phyloP scores from a whole-genome alignment of 139 green algal genomes.

The Tetradesmus obliquus region DNA sequence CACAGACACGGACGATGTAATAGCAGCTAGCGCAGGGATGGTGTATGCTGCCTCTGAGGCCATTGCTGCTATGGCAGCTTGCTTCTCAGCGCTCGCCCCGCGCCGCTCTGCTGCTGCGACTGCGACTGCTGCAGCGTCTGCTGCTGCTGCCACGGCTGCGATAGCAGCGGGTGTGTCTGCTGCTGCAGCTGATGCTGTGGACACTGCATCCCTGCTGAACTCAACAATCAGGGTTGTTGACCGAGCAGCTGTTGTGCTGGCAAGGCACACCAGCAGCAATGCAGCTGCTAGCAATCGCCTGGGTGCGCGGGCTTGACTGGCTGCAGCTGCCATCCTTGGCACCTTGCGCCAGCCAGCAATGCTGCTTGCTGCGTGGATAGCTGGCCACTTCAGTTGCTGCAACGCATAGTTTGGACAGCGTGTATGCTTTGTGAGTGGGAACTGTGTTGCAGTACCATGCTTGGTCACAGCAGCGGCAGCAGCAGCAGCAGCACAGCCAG shows the following conservation, averaged over 20 bases:
- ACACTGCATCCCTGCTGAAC: conserved; percentile 5
- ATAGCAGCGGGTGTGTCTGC: not conserved
- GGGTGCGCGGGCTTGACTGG: not conserved
- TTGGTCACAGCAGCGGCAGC: not conserved
- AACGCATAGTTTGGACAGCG: too few relatives aligned
- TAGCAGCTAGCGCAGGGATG: not conserved
- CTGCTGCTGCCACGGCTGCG: not conserved
- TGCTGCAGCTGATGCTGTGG: conserved; percentile 3
- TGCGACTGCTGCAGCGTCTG: not conserved
- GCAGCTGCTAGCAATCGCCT: not conserved
- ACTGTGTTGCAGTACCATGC: too few relatives aligned
- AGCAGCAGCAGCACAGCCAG: not conserved
- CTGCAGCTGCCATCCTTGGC: not conserved
- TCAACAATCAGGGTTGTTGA: not conserved
- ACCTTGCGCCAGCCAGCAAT: too few relatives aligned
- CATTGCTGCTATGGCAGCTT: not conserved
- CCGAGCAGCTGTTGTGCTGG: not conserved
- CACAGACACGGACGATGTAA: not conserved
- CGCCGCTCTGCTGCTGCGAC: not conserved
- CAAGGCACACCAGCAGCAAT: not conserved
- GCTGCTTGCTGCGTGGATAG: not conserved
- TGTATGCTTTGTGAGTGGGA: too few relatives aligned
- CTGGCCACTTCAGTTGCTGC: not conserved
- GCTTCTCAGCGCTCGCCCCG: not conserved
- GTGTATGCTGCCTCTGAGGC: not conserved